Percentiles rank a stretch among this genome's conserved stretches.
These are phyloP conservation scores for Vigna nakashimae DNA, from an alignment of 306 rosid species.

Conservation along the genomic window DNA sequence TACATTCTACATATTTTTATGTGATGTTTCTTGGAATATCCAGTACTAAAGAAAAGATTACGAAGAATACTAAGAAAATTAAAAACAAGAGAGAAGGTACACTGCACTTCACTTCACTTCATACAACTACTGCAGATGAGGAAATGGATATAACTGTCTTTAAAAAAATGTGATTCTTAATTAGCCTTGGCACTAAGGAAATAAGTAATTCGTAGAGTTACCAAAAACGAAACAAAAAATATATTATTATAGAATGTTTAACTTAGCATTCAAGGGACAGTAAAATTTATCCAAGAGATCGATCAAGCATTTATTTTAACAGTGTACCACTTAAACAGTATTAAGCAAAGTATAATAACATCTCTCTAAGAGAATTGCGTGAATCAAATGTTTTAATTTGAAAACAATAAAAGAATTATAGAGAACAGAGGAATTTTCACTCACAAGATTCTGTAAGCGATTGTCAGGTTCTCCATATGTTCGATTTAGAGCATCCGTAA, in stretches of 20 bases:
- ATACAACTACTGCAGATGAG: not conserved
- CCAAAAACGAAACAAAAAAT: not conserved
- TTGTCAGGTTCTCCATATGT: conserved; percentile 72
- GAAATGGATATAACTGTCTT: not conserved
- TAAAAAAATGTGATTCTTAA: conserved; percentile 19
- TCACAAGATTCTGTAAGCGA: conserved; percentile 66
- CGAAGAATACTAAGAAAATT: no score
- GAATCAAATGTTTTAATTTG: conserved; percentile 27
- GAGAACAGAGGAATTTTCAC: conserved; percentile 47
- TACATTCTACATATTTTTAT: not conserved
- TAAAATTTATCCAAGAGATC: not conserved
- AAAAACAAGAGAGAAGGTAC: not conserved
- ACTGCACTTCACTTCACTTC: conserved; percentile 11
- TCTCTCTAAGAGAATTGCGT: conserved; percentile 5
- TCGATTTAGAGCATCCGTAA: conserved; percentile 89
- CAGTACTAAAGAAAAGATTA: no score
- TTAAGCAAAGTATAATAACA: conserved; percentile 11
- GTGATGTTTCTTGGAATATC: no score
- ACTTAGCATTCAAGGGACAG: not conserved
- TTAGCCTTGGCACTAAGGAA: not conserved
- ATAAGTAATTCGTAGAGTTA: not conserved
- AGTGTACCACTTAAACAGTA: conserved; percentile 13
- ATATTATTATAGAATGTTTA: not conserved
- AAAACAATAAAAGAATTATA: not conserved
- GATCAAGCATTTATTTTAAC: not conserved